Evolutionary conservation across 345 rosid species (phyloP), one percentile per base, ranked within the genome.

Genomic region (Ceriops tagal): DNA sequence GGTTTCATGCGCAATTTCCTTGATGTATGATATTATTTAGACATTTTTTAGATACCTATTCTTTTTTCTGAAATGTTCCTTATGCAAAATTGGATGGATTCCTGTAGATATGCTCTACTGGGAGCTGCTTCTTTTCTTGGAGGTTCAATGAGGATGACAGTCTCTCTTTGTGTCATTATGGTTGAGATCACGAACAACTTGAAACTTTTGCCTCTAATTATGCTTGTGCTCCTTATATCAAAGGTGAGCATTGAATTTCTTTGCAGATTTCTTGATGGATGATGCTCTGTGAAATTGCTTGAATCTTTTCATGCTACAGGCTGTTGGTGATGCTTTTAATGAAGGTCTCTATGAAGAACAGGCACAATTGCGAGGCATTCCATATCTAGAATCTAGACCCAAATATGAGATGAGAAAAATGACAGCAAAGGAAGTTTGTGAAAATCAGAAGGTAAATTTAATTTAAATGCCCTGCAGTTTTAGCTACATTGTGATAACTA

Each of bases 121-220:
- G 99, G 99, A 74, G 99, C 96, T 76, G 99, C 99, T 86, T 90
- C 98, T 51, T 92, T 95, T 83, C 97, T 95, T 68, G 98, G 98
- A 37, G 99, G 99, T 74, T 95, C 98, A 62, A 93, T 92, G 97
- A 84, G 99, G 72, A 92, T 95, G 93, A 95, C 99, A 24, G 99
- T 95, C 63, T 87, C 99, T 30, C 83, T 95, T 31, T 95, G 99
- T 80, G 99, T 92, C 62, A 92, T 95, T 57, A 92, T 92, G 98
- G 96, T 95, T 74, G 99, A 95, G 86, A 92, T 95, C 81, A 85
- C 98, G 61, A 95, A 95, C 76, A 95, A 92, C 74, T 83, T 95
- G 80, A 88, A 92, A 64, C 88, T 95, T 65, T 75, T 95, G 65
- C 99, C 99, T 72, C 92, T 95, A 47, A 95, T 92, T 73, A 95